phyloP scores from a whole-genome alignment of 2,329 filamentous ascomycete species.

The Colletotrichum sp. region DNA sequence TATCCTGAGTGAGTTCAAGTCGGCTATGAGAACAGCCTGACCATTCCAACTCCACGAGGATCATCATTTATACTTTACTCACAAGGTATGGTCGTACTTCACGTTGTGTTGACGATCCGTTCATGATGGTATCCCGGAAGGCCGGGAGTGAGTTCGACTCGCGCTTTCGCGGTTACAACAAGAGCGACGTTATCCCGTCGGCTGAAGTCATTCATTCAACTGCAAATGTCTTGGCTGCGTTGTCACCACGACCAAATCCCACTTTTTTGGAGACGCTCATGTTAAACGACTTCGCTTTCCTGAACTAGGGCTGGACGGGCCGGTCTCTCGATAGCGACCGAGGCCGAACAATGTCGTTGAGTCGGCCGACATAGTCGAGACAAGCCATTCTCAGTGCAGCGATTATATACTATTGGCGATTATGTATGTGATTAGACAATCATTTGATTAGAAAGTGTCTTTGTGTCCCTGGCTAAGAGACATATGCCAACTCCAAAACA shows the following conservation, averaged over 20 bases:
- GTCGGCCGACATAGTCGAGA: rapidly evolving
- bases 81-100: not conserved
- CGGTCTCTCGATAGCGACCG: not conserved
- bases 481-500: not conserved
- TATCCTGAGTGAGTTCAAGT: not conserved
- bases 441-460: not conserved
- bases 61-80: not conserved
- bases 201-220: not conserved
- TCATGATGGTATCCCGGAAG: not conserved
- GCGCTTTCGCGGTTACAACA: not conserved
- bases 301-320: not conserved
- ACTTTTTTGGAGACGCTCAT: not conserved
- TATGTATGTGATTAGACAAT: not conserved
- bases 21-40: not conserved
- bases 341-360: not conserved
- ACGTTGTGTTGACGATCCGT: not conserved
- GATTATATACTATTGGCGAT: not conserved
- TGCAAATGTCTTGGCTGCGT: not conserved
- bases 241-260: not conserved
- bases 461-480: not conserved
- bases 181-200: not conserved
- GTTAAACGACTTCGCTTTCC: rapidly evolving
- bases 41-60: too few relatives aligned
- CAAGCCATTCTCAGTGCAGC: not conserved
- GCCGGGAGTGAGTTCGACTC: not conserved